Evolutionary conservation across 2,329 filamentous ascomycete species (phyloP).

Genomic region (Ambrosiella xylebori): DNA sequence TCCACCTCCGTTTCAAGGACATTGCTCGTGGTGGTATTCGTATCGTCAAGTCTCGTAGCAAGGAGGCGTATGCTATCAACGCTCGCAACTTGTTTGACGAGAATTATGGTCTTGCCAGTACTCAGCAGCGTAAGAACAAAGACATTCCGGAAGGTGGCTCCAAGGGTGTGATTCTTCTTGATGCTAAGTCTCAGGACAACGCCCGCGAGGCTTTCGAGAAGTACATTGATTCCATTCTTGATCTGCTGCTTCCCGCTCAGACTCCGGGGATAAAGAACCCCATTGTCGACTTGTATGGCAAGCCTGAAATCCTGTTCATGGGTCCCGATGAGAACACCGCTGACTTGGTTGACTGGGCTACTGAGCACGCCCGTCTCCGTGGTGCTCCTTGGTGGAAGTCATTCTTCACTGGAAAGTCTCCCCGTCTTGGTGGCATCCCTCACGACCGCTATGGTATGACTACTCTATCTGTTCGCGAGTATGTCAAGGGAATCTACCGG

Average conservation of each 20-base stretch:
- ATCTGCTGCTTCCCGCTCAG: slow-evolving; percentile 73
- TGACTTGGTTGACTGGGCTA: slow-evolving; percentile 96
- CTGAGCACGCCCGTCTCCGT: slow-evolving; percentile 70
- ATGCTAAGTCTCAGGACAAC: slow-evolving; percentile 88
- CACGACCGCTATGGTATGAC: slow-evolving; percentile 98
- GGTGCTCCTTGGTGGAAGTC: slow-evolving; percentile 99
- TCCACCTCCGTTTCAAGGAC: slow-evolving; percentile 93
- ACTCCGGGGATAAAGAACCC: slow-evolving; percentile 98
- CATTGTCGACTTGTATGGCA: slow-evolving; percentile 85
- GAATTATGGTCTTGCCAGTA: slow-evolving; percentile 96
- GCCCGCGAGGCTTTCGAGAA: slow-evolving; percentile 89
- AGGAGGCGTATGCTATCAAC: slow-evolving; percentile 92
- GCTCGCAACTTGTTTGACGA: slow-evolving; percentile 93
- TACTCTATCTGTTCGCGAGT: slow-evolving; percentile 87
- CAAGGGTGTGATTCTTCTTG: slow-evolving; percentile 91
- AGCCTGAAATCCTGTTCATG: slow-evolving; percentile 96
- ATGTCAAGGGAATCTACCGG: slow-evolving; percentile 89
- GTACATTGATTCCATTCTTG: slow-evolving; percentile 97
- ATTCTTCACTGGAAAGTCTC: slow-evolving; percentile 98
- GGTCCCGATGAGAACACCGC: slow-evolving; percentile 98
- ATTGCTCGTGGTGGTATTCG: slow-evolving; percentile 94
- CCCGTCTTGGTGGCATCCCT: slow-evolving; percentile 86
- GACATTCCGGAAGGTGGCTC: slow-evolving; percentile 96
- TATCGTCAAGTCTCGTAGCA: slow-evolving; percentile 94
- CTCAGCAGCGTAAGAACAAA: slow-evolving; percentile 99